A percentile compares a stretch with the other conserved stretches of the same genome.
phyloP scores from a whole-genome alignment of 163 green algal species.

The Chloromonas sp. region DNA sequence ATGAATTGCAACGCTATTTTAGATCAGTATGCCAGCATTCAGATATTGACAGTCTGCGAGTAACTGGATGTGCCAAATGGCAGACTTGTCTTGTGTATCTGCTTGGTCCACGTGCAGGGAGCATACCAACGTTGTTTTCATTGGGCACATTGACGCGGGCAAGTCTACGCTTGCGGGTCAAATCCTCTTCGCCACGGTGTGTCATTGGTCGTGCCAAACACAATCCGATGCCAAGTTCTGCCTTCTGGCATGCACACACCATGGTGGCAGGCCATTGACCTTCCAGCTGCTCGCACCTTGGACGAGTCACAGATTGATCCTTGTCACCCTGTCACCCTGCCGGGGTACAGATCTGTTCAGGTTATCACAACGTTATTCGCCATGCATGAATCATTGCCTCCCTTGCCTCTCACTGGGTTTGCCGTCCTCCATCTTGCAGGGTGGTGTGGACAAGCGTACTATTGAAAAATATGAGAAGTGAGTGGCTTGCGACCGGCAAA shows the following conservation, averaged over 20 bases:
- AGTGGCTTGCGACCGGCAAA: neutral
- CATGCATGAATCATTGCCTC: no score
- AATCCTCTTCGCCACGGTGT: conserved; percentile 91
- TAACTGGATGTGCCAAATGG: neutral
- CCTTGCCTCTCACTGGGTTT: no score
- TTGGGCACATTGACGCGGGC: conserved; percentile 97
- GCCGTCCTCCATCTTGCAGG: conserved; percentile 30
- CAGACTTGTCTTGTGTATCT: neutral
- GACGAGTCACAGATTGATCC: no score
- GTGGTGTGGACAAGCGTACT: conserved; percentile 93
- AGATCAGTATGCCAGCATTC: no score
- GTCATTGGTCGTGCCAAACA: neutral
- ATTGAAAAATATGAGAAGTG: conserved; percentile 98
- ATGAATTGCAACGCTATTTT: no score
- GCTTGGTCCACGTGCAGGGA: conserved; percentile 50
- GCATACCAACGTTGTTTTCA: conserved; percentile 99
- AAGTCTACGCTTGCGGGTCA: conserved; percentile 97
- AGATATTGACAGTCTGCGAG: no score
- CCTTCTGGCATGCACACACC: no score
- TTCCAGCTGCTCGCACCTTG: no score
- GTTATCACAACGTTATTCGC: no score
- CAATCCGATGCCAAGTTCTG: neutral
- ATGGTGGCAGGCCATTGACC: no score
- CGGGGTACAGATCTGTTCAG: no score
- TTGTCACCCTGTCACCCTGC: no score